These are phyloP conservation scores for Kalaharituber pfeilii DNA, from an alignment of 2,329 filamentous ascomycete genomes.

Conservation along the genomic window DNA sequence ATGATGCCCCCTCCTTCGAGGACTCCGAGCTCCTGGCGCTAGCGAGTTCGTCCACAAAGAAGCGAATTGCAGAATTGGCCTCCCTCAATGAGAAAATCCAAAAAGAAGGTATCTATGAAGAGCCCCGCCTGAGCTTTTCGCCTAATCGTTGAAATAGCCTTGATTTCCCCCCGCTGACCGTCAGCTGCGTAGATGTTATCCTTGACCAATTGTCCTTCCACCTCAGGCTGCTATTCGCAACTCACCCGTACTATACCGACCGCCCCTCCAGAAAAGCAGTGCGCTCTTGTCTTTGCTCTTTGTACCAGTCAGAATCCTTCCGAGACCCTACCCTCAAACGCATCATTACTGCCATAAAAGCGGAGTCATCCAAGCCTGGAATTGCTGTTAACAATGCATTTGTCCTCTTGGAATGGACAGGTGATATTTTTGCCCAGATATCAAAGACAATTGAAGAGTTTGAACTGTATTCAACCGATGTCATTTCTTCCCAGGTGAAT, in stretches of 20 bases:
- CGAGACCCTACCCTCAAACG: slow-evolving; percentile 41
- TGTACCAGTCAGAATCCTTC: slow-evolving; percentile 43
- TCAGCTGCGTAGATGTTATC: slow-evolving; percentile 30
- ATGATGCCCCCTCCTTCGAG: background rate
- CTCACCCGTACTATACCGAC: slow-evolving; percentile 75
- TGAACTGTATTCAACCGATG: slow-evolving; percentile 37
- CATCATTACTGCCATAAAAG: slow-evolving; percentile 49
- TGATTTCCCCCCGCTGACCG: too few species aligned
- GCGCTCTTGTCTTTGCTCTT: slow-evolving; percentile 56
- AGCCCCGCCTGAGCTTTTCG: background rate
- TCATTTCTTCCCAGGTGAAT: slow-evolving; percentile 52
- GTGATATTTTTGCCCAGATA: slow-evolving; percentile 51
- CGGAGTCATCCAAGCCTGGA: slow-evolving; percentile 57
- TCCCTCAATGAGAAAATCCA: slow-evolving; percentile 40
- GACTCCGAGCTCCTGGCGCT: background rate
- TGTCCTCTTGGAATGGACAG: slow-evolving; percentile 80
- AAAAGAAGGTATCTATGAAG: slow-evolving; percentile 34
- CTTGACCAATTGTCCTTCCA: slow-evolving; percentile 34
- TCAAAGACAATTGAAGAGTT: slow-evolving; percentile 47
- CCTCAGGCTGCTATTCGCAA: slow-evolving; percentile 63
- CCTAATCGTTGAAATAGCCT: slow-evolving; percentile 1
- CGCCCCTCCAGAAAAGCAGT: slow-evolving; percentile 67
- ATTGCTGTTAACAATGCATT: slow-evolving; percentile 70
- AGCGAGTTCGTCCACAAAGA: background rate
- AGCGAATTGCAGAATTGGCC: slow-evolving; percentile 37